A percentile compares a stretch with the other conserved stretches of the same genome.
Conservation (phyloP, 345 rosid genomes). For the Sonneratia caseolaris region DNA sequence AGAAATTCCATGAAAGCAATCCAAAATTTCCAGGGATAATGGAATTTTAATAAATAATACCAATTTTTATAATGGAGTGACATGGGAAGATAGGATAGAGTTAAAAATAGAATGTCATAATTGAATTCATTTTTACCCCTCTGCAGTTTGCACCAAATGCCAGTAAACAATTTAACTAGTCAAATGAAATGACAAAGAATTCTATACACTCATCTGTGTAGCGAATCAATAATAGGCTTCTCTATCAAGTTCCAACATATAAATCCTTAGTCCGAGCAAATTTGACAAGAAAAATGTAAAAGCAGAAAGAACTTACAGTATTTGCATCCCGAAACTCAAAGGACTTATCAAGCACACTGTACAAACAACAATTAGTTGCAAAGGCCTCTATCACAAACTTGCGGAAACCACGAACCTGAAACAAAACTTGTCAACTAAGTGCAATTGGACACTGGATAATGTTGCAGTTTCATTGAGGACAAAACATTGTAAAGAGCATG, state of each 20-base stretch:
- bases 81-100: no score
- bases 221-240: background rate
- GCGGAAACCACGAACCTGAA: slow-evolving; percentile 81
- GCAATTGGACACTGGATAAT: background rate
- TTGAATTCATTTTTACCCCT: background rate
- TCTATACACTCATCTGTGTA: background rate
- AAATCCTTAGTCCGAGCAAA: background rate
- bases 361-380: slow-evolving; percentile 72
- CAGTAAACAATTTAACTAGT: background rate
- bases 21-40: background rate
- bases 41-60: background rate
- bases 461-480: background rate
- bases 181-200: background rate
- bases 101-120: no score
- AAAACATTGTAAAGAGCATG: background rate
- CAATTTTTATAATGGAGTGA: no score
- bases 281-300: background rate
- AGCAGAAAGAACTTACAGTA: slow-evolving; percentile 43
- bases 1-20: background rate
- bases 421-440: background rate
- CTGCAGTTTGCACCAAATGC: background rate
- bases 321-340: slow-evolving; percentile 83
- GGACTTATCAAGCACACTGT: slow-evolving; percentile 81
- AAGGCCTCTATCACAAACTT: slow-evolving; percentile 60
- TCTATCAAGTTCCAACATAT: background rate